Conservation (phyloP, 78 protist genomes). For the Thecamonas trahens region DNA sequence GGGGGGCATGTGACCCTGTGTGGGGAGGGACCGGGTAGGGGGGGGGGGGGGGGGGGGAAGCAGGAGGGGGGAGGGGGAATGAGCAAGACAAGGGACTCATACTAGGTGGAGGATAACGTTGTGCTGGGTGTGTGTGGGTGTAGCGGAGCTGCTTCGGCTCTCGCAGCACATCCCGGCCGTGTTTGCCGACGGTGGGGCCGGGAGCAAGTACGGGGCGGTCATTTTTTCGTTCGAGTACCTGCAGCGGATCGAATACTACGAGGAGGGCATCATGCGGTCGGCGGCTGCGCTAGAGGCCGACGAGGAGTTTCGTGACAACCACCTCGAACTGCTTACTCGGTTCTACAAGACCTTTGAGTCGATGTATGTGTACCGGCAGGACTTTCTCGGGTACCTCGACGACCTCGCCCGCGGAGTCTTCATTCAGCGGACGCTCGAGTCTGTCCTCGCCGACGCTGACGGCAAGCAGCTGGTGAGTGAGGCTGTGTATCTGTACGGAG, state of each 20-base stretch:
- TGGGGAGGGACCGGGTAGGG: too few relatives aligned
- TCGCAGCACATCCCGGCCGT: slow-evolving; percentile 40
- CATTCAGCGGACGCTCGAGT: slow-evolving; percentile 76
- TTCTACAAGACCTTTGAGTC: slow-evolving; percentile 85
- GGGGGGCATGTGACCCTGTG: too few relatives aligned
- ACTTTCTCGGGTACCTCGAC: slow-evolving; percentile 39
- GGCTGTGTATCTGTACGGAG: slow-evolving; percentile 83
- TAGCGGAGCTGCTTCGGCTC: slow-evolving; percentile 55
- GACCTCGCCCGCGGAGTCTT: slow-evolving; percentile 82
- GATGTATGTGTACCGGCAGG: slow-evolving; percentile 73
- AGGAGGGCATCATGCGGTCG: background rate
- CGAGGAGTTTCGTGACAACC: slow-evolving; percentile 80
- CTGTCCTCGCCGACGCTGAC: slow-evolving; percentile 72
- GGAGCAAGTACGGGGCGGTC: slow-evolving; percentile 37
- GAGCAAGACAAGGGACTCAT: too few relatives aligned
- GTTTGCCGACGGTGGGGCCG: slow-evolving; percentile 35
- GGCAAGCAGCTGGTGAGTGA: slow-evolving; percentile 94
- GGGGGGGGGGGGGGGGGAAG: too few relatives aligned
- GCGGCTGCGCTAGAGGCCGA: slow-evolving; percentile 71
- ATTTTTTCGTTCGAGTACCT: slow-evolving; percentile 81
- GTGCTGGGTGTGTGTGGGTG: too few relatives aligned
- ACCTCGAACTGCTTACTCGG: slow-evolving; percentile 69
- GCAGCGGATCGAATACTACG: background rate
- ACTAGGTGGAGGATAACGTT: too few relatives aligned
- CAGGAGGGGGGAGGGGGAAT: too few relatives aligned